phyloP scores from a whole-genome alignment of 441 rosid genomes.

The Erodium trifolium region DNA sequence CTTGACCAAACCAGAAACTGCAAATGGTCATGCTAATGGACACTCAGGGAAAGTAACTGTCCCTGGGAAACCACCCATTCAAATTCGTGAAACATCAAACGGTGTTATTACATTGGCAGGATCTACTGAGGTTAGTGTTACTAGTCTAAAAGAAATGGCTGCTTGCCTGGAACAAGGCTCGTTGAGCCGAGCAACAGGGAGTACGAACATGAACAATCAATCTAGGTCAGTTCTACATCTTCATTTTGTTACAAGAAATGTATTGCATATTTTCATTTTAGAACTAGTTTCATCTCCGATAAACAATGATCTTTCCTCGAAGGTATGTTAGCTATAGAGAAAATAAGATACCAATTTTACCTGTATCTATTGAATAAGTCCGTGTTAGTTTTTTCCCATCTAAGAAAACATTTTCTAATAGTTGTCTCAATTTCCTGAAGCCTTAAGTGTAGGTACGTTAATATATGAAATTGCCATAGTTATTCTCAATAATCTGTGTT shows the following conservation, averaged over 20 bases:
- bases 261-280: neutral
- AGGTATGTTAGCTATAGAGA: neutral
- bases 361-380: neutral
- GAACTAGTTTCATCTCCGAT: too few relatives aligned
- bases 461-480: neutral
- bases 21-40: conserved; percentile 18
- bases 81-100: conserved; percentile 89
- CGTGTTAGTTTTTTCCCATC: neutral
- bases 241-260: neutral
- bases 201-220: conserved; percentile 97
- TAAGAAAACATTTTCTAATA: neutral
- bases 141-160: conserved; percentile 77
- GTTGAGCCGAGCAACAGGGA: conserved; percentile 83
- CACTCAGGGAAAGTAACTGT: conserved; percentile 48
- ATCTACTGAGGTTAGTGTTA: conserved; percentile 79
- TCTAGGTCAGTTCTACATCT: conserved; percentile 48
- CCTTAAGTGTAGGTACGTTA: too few relatives aligned
- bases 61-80: conserved; percentile 88
- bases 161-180: conserved; percentile 95
- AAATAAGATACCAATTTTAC: neutral
- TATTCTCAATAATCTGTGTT: neutral
- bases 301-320: too few relatives aligned
- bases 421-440: neutral
- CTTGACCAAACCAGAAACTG: conserved; percentile 51
- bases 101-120: conserved; percentile 97